Evolutionary conservation across 768 basidiomycete genomes (phyloP).

Genomic region (Tylopilus subfusipes): DNA sequence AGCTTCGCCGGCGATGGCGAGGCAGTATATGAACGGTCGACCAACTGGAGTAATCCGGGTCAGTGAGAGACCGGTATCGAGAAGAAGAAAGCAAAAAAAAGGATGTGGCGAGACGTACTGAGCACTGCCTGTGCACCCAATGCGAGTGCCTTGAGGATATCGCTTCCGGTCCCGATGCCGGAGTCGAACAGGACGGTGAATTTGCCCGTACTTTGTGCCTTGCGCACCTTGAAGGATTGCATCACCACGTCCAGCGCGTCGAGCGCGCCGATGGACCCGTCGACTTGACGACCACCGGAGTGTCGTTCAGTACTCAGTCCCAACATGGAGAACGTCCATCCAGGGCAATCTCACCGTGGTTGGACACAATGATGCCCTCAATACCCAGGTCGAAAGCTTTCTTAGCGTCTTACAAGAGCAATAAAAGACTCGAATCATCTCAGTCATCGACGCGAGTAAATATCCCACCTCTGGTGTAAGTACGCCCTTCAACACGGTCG

Average conservation of each 20-base stretch:
- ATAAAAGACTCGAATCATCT: neutral
- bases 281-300: constrained; percentile 68
- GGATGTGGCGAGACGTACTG: constrained; percentile 25
- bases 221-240: constrained; percentile 54
- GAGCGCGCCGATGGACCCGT: constrained; percentile 73
- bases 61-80: neutral
- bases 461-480: neutral
- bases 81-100: neutral
- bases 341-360: constrained; percentile 53
- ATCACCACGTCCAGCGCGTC: constrained; percentile 67
- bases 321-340: neutral
- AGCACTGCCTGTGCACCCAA: constrained; percentile 54
- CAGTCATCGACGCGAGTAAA: neutral
- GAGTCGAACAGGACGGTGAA: constrained; percentile 69
- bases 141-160: constrained; percentile 53
- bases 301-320: neutral
- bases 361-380: constrained; percentile 77
- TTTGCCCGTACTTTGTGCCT: constrained; percentile 55
- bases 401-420: constrained; percentile 39
- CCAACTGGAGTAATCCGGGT: constrained; percentile 27
- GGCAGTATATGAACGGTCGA: constrained; percentile 45
- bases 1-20: constrained; percentile 44
- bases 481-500: constrained; percentile 19
- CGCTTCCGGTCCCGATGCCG: constrained; percentile 53
- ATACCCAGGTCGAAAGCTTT: constrained; percentile 60